Base-by-base conservation (phyloP, 768 basidiomycete species). In the Clathrus columnatus region DNA sequence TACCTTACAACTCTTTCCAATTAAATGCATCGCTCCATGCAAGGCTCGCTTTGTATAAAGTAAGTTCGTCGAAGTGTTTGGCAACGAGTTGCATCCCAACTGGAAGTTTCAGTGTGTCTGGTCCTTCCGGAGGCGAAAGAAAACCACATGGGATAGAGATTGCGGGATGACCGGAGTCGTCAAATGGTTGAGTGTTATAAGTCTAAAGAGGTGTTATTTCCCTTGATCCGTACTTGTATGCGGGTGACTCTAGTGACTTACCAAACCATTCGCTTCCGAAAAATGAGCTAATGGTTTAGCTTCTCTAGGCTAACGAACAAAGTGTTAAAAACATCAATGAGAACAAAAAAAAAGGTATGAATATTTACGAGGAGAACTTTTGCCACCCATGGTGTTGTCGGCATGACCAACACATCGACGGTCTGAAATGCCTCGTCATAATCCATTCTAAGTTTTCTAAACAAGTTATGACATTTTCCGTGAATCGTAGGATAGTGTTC, bases 41-140 rank as follows among this genome's bases (percentile, higher is more conserved):
- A 21, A 53, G 43, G 23, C 18, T 44, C 42, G 51, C 51, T 23
- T 53, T 53, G 26, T 53, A 53, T 21, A 53, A 44, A 14, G 51
- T 53, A 26, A 53, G 51, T 29, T 53, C 51, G n/a, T 53, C 41
- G 24, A 43, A 45, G 45, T 53, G 51, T 27, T 24, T 53, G 43
- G 70, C 73, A 1, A 75, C 71, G 17, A 77, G 60, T 63, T 75
- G 73, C 70, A 77, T 69, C 5, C 73, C 74, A 7, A 74, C 68
- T 1, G 75, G 75, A 17, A 77, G 61, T 56, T 62, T 68, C 51
- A 72, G 52, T 17, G 70, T 60, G 11, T 65, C 67, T 18, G 70
- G 69, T 43, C 62, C 66, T 53, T 69, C 67, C 16, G 68, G 65
- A 2, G 70, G 70, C 0, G 70, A 58, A 4, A 72, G 59, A 60